Evolutionary conservation across 495 filamentous ascomycete genomes (phyloP).

Genomic region (Aspergillus indologenus): DNA sequence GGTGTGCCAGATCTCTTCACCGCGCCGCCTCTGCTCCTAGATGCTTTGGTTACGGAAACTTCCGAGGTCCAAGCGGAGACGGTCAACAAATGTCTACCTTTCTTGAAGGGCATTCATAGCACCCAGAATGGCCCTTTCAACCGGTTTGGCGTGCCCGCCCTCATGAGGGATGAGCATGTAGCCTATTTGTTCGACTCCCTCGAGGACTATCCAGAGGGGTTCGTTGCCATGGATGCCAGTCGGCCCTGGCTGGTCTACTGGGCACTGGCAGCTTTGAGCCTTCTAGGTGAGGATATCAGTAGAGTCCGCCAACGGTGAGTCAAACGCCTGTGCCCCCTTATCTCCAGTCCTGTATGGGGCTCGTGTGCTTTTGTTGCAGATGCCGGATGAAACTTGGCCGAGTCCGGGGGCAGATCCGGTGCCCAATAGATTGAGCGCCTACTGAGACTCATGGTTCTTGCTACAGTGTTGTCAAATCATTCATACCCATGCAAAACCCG

Average conservation of each 20-base stretch:
- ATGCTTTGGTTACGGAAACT: slow-evolving; percentile 65
- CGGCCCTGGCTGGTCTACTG: slow-evolving; percentile 94
- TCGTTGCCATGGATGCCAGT: slow-evolving; percentile 71
- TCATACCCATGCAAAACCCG: slow-evolving; percentile 75
- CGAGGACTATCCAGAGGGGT: slow-evolving; percentile 59
- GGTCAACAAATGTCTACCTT: slow-evolving; percentile 64
- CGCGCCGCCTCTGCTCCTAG: slow-evolving; percentile 58
- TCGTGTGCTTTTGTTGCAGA: not conserved
- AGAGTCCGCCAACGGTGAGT: slow-evolving; percentile 62
- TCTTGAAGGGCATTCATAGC: slow-evolving; percentile 47
- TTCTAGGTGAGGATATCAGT: slow-evolving; percentile 73
- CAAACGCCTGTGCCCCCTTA: slow-evolving; percentile 8
- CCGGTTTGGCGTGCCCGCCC: slow-evolving; percentile 64
- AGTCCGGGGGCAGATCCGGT: not conserved
- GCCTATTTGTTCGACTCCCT: slow-evolving; percentile 70
- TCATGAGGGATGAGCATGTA: slow-evolving; percentile 69
- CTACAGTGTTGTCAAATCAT: slow-evolving; percentile 63
- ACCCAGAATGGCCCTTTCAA: slow-evolving; percentile 54
- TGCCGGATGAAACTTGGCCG: not conserved
- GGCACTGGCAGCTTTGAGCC: slow-evolving; percentile 67
- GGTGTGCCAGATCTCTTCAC: slow-evolving; percentile 66
- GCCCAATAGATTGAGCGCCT: not conserved
- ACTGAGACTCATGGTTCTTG: not conserved
- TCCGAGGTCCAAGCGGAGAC: slow-evolving; percentile 66
- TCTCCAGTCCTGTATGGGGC: slow-evolving; percentile 3